Percentiles rank a stretch among this genome's conserved stretches.
Evolutionary conservation across 2,329 filamentous ascomycete species (phyloP).

Genomic region (Ceratocystis cacaofunesta): DNA sequence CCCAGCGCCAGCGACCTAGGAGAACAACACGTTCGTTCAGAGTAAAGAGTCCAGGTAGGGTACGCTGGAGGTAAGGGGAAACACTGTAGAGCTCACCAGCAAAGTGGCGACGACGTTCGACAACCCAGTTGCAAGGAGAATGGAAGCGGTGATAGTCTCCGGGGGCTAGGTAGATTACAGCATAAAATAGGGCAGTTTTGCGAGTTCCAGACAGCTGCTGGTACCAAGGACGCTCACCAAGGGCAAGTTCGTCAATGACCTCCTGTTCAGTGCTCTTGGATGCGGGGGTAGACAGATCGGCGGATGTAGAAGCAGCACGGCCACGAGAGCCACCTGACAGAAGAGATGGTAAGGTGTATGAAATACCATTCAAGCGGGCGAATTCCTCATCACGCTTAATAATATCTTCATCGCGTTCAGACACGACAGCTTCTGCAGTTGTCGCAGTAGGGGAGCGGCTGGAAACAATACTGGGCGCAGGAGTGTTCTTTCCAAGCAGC

Average conservation of each 20-base stretch:
- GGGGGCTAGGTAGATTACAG: conserved; percentile 78
- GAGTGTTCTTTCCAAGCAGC: conserved; percentile 57
- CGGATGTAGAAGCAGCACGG: conserved; percentile 19
- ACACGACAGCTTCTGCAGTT: conserved; percentile 14
- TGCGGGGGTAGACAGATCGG: conserved; percentile 60
- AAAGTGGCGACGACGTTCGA: conserved; percentile 88
- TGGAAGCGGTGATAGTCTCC: conserved; percentile 99
- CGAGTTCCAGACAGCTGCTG: conserved; percentile 36
- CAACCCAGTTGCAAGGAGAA: conserved; percentile 88
- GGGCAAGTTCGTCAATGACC: conserved; percentile 58
- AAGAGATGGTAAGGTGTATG: conserved; percentile 78
- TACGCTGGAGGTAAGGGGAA: conserved; percentile 85
- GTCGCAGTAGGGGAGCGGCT: conserved; percentile 18
- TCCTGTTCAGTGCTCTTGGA: conserved; percentile 60
- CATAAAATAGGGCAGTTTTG: conserved; percentile 72
- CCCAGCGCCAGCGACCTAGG: conserved; percentile 86
- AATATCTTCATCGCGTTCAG: conserved; percentile 43
- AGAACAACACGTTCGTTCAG: conserved; percentile 92
- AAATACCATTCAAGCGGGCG: conserved; percentile 83
- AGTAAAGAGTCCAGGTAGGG: conserved; percentile 84
- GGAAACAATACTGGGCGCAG: conserved; percentile 37
- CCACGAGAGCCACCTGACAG: conserved; percentile 57
- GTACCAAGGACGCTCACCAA: conserved; percentile 57
- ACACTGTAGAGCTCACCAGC: conserved; percentile 92
- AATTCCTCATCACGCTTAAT: conserved; percentile 82